Conservation (phyloP, 2,329 filamentous ascomycete genomes). For the Herpotrichia juniperi region DNA sequence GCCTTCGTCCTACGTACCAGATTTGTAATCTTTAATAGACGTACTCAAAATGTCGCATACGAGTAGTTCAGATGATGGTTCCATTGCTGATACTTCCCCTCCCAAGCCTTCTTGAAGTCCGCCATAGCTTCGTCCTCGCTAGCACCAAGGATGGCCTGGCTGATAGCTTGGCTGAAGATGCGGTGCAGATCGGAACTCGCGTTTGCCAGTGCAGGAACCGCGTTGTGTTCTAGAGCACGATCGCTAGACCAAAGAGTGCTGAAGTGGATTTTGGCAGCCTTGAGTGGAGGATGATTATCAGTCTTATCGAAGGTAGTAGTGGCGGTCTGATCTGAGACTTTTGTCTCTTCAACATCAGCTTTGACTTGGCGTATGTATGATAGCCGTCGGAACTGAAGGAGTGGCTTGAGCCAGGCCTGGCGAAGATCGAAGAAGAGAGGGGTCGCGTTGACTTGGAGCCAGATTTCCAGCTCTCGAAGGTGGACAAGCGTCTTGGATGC, state of each 20-base stretch:
- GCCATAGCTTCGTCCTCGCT: slow-evolving; percentile 35
- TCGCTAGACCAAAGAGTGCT: slow-evolving; percentile 11
- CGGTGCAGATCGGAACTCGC: slow-evolving; percentile 30
- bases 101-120: slow-evolving; percentile 30
- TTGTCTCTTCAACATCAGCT: too few relatives aligned
- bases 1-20: neutral
- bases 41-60: slow-evolving; percentile 5
- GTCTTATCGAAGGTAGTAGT: neutral
- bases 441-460: slow-evolving; percentile 21
- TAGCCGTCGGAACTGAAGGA: slow-evolving; percentile 35
- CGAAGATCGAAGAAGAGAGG: slow-evolving; percentile 27
- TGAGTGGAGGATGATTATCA: slow-evolving; percentile 1
- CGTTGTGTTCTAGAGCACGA: slow-evolving; percentile 8
- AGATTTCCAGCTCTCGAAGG: slow-evolving; percentile 29
- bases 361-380: neutral
- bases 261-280: slow-evolving; percentile 24
- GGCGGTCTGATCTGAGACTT: neutral
- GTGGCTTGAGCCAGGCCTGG: slow-evolving; percentile 31
- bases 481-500: slow-evolving; percentile 24
- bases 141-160: slow-evolving; percentile 28
- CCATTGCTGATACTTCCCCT: slow-evolving; percentile 9
- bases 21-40: neutral
- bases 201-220: slow-evolving; percentile 8
- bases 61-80: slow-evolving; percentile 13
- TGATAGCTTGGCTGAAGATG: slow-evolving; percentile 34